Percentiles rank a stretch among this genome's conserved stretches.
Evolutionary conservation across 345 rosid genomes (phyloP).

Genomic region (Camelina sativa): DNA sequence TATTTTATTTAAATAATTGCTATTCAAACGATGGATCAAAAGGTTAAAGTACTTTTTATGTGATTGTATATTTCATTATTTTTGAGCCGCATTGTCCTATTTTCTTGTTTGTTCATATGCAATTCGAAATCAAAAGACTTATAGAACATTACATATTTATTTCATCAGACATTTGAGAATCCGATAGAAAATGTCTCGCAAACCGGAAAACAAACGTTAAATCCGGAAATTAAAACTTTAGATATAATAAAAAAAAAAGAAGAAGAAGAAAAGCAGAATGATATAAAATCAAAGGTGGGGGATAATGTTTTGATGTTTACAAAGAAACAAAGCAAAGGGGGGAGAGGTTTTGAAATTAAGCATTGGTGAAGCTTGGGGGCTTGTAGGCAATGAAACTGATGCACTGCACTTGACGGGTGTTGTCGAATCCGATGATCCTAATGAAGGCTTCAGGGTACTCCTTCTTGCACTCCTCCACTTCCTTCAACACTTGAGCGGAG

Average conservation of each 20-base stretch:
- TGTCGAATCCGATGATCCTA: conserved; percentile 61
- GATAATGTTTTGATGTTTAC: conserved; percentile 39
- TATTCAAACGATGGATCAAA: neutral
- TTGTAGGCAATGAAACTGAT: conserved; percentile 53
- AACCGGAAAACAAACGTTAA: conserved; percentile 40
- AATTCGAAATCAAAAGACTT: conserved; percentile 8
- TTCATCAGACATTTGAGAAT: conserved; percentile 38
- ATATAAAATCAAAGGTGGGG: conserved; percentile 38
- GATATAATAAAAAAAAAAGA: neutral
- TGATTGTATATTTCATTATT: neutral
- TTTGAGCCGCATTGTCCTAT: conserved; percentile 15
- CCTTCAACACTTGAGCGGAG: conserved; percentile 54
- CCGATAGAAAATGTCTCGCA: conserved; percentile 41
- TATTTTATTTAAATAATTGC: neutral
- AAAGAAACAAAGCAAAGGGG: conserved; percentile 27
- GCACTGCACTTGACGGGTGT: conserved; percentile 51
- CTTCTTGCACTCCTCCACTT: conserved; percentile 50
- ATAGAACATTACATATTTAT: conserved; percentile 42
- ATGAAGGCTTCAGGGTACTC: conserved; percentile 47
- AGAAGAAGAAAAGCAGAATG: conserved; percentile 14
- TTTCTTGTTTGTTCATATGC: neutral
- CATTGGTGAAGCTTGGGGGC: conserved; percentile 43
- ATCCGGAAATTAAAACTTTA: conserved; percentile 40
- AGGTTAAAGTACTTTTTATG: neutral
- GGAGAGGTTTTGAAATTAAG: conserved; percentile 22